These are phyloP conservation scores for Phytomonas sp. DNA, from an alignment of 208 protist species.

Conservation along the genomic window DNA sequence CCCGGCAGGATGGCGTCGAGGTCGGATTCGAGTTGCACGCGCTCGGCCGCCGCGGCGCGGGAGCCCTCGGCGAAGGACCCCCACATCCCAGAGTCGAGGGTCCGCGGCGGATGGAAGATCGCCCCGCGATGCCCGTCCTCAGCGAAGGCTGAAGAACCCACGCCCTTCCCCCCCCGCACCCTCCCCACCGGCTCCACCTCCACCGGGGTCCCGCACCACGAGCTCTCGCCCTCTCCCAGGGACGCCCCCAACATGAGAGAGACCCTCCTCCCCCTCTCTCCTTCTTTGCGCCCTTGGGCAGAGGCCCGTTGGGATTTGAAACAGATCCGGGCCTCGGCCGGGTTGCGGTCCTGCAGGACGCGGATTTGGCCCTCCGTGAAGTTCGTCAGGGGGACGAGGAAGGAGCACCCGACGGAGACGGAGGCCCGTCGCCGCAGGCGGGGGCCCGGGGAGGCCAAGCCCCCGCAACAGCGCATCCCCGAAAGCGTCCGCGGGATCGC, in stretches of 20 bases:
- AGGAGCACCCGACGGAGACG: slow-evolving; percentile 13
- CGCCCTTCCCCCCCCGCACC: no score
- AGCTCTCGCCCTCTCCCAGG: no score
- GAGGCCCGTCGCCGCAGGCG: background rate
- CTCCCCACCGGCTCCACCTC: background rate
- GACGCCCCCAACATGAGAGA: no score
- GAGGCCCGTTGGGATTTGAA: no score
- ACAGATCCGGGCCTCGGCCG: no score
- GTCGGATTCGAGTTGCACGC: slow-evolving; percentile 13
- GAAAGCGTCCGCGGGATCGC: background rate
- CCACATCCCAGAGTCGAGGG: no score
- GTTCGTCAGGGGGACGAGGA: slow-evolving; percentile 29
- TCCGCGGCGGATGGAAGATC: background rate
- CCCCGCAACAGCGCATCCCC: no score
- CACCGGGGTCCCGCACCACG: background rate
- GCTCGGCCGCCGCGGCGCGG: slow-evolving; percentile 11
- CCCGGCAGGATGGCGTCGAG: slow-evolving; percentile 23
- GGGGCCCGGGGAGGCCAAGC: no score
- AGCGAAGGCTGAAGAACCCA: no score
- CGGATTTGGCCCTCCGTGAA: slow-evolving; percentile 30
- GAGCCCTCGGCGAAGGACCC: background rate
- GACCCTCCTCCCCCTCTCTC: no score
- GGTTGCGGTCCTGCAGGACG: slow-evolving; percentile 19
- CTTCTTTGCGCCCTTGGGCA: no score
- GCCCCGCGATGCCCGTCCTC: no score